Base-by-base conservation (phyloP, 495 filamentous ascomycete genomes). In the Neurospora sublineolata region DNA sequence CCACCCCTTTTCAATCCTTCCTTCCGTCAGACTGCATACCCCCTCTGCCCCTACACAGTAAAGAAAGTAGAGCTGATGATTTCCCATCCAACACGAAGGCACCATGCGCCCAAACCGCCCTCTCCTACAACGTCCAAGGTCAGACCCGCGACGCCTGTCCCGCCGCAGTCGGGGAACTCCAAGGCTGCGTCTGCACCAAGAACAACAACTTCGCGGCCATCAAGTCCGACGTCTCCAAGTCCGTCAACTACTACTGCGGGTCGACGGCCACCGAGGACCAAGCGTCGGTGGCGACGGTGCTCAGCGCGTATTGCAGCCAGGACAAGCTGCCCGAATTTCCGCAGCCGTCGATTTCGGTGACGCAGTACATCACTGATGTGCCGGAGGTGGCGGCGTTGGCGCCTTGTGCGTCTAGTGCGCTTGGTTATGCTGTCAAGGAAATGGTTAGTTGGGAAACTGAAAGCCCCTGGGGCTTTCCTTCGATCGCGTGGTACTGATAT, bases 101-200 rank as follows among this genome's bases (percentile, higher is more conserved):
- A 46, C 86, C 84, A 69, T 86, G 83, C 73, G 85, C 81, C 12
- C 76, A 79, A 37, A 71, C 69, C 1, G 84, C 82, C 33, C 30
- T 87, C 16, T 80, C 77, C 4, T 81, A 80, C 64, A 78, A 80
- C 64, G 75, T 87, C 70, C 76, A 82, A 72, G 20, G 71, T n/a
- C 77, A 79, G 52, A 86, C 85, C 3, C 68, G 76, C 41, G 69
- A 78, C 37, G 73, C 76, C 40, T 87, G 85, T 52, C 83, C 83
- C 14, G 69, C 80, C 14, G 77, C 70, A 23, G 79, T 78, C 10
- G 77, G 80, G 1, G 80, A 79, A 11, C 79, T 86, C 1, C 82
- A 84, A 73, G 81, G 78, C 10, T 87, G 85, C 42, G 78, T 84
- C 37, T 87, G 85, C 76, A 83, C 83, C 68, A 83, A 86, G 72